Conservation (phyloP, 169 alveolate genomes). For the Cryptosporidium andersoni region DNA sequence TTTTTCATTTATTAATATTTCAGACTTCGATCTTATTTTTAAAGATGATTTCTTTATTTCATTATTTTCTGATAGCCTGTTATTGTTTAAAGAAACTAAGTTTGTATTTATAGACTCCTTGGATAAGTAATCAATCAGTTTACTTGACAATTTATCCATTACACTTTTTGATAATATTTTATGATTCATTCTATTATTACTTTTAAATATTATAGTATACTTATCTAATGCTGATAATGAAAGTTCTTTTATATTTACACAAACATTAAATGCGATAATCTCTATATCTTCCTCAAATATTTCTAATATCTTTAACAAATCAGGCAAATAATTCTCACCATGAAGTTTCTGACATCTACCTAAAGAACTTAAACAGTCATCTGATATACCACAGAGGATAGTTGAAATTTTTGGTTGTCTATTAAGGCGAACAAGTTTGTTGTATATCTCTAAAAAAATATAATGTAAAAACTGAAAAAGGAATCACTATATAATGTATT, state of each 20-base stretch:
- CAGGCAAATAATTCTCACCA: constrained; percentile 19
- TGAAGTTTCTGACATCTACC: constrained; percentile 54
- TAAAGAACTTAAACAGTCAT: constrained; percentile 26
- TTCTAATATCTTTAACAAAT: constrained; percentile 3
- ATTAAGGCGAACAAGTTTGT: constrained; percentile 12
- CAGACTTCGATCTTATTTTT: too few species aligned
- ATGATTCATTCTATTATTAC: too few species aligned
- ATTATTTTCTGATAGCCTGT: background rate
- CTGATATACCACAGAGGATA: constrained; percentile 52
- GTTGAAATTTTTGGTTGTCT: constrained; percentile 31
- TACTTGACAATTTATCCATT: too few species aligned
- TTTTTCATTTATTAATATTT: background rate
- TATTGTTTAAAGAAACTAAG: constrained; percentile 1
- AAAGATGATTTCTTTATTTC: background rate
- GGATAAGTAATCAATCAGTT: too few species aligned
- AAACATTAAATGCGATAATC: background rate
- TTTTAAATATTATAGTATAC: too few species aligned
- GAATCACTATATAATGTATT: background rate
- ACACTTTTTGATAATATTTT: too few species aligned
- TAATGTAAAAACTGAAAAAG: background rate
- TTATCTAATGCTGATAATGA: too few species aligned
- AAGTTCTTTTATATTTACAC: too few species aligned
- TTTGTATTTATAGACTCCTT: constrained; percentile 13
- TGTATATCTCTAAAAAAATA: constrained; percentile 10
- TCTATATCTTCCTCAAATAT: constrained; percentile 2